Base-by-base conservation (phyloP, 345 rosid genomes). In the Orychophragmus violaceus region DNA sequence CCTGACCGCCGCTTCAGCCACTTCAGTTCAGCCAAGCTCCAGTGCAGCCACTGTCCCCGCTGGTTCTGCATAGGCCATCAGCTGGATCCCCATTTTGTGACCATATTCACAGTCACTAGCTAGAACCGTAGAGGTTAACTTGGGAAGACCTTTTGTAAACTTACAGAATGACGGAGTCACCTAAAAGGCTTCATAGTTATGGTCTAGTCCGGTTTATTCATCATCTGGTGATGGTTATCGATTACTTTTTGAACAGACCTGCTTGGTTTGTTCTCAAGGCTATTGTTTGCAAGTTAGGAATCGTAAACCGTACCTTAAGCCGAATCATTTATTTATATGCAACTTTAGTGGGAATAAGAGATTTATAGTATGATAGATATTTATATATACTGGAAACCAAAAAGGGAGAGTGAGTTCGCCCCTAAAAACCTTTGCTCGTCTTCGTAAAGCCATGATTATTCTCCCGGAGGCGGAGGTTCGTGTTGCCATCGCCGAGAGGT, bases 1-100 rank as follows among this genome's bases (percentile, higher is more conserved):
- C 55, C 28, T 68, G 54, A 68, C 12, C 35, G 16, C 66, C 14
- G 3, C 36, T 18, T 48, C 73, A 39, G 72, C 62, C 55, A 51
- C 72, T 59, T 32, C 33, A 3, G 72, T 59, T 59, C 77, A 74
- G 46, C 73, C 73, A 27, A 45, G 52, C 58, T 36, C 78, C 46
- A 68, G 13, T 74, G 54, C 60, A 37, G 37, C 69, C 22, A 5
- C 74, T 52, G 69, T 53, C 23, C 69, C 68, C 19, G 37, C 74
- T 28, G 69, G 69, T 55, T 62, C 74, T 35, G 11, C 39, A 5
- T 74, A 74, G 60, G 64, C 39, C 39, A 6, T 68, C 33, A 46
- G 49, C 63, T 62, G 29, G 48, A 14, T 5, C 44, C 37, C 52
- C 55, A 12, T 62, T 13, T 46, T 55, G 74, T 74, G 54, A 55